Evolutionary conservation across 345 rosid species (phyloP), one percentile per base, ranked within the genome.

Genomic region (Aquilaria sinensis): DNA sequence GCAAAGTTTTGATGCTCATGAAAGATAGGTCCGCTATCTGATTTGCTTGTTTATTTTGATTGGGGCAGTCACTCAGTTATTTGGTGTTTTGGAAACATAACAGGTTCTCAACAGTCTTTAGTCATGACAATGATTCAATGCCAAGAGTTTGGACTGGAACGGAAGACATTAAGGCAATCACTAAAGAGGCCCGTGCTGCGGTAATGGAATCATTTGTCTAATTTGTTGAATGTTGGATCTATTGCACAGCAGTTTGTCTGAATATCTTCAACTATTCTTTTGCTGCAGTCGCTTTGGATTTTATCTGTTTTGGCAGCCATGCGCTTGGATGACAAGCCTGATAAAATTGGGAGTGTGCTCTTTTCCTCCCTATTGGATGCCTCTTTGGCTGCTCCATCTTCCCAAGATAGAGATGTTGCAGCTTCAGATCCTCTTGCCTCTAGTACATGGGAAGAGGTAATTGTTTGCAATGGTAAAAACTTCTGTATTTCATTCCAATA

Each of bases 141-240:
- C 90, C 92, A 53, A 76, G 92, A 65, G 67, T 83, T 70, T 88
- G 96, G 92, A 79, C 89, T 47, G 83, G 88, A 64, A 86, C 83
- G 71, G 85, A 88, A 72, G 89, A 88, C 73, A 83, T 82, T 23
- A 79, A 73, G 66, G 67, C 74, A 70, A 83, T 88, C 53, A 81
- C 84, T 47, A 84, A 74, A 77, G 85, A 85, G 60, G 96, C 90
- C 41, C 84, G 84, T 0, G 45, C 74, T 14, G 87, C 77, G 84
- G 96, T 88, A 80, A 80, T 66, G 43, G 7, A 37, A 2, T 37
- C 7, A 37, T 37, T 37, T 49, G 58, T 29, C 58, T 50, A 33
- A 63, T 5, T 69, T 72, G 29, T 58, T 30, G n/a, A 43, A 64
- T 34, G 31, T 51, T 55, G 37, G 58, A 16, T 31, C 9, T 13